phyloP scores from a whole-genome alignment of 2,329 filamentous ascomycete species.

The Phialophora macrospora region DNA sequence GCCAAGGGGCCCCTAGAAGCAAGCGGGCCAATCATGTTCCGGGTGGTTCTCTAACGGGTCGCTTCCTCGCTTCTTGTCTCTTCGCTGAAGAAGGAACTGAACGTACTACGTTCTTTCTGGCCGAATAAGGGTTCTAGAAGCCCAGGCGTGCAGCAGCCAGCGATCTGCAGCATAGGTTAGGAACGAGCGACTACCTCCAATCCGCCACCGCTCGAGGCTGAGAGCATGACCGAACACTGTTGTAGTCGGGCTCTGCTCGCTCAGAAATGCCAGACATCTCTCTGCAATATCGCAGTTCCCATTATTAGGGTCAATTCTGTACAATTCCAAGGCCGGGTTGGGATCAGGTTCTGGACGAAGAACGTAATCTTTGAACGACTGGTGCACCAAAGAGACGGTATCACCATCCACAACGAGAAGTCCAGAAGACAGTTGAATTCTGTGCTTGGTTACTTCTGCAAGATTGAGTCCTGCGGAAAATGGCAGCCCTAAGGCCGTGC shows the following conservation, averaged over 20 bases:
- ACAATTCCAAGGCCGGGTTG: background rate
- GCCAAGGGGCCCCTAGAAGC: background rate
- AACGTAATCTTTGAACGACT: constrained; percentile 37
- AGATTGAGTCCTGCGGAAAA: background rate
- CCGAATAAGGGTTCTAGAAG: background rate
- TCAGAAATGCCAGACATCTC: constrained; percentile 10
- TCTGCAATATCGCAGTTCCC: constrained; percentile 6
- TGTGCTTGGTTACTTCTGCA: background rate
- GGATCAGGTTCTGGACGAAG: background rate
- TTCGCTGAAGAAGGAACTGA: constrained; percentile 12
- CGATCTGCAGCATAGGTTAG: background rate
- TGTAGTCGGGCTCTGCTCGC: background rate
- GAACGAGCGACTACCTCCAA: background rate
- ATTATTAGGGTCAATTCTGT: background rate
- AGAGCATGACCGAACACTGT: background rate
- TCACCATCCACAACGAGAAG: constrained; percentile 33
- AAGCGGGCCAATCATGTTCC: background rate
- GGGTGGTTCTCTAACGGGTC: too few species aligned
- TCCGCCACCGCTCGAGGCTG: background rate
- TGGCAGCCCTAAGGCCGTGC: background rate
- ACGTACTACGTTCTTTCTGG: background rate
- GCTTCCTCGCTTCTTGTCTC: too few species aligned
- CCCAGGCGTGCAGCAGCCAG: constrained; percentile 4
- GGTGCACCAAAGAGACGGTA: constrained; percentile 38
- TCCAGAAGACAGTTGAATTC: constrained; percentile 13